Evolutionary conservation across 257 asterid species (phyloP).

Genomic region (Solanum paucissectum): DNA sequence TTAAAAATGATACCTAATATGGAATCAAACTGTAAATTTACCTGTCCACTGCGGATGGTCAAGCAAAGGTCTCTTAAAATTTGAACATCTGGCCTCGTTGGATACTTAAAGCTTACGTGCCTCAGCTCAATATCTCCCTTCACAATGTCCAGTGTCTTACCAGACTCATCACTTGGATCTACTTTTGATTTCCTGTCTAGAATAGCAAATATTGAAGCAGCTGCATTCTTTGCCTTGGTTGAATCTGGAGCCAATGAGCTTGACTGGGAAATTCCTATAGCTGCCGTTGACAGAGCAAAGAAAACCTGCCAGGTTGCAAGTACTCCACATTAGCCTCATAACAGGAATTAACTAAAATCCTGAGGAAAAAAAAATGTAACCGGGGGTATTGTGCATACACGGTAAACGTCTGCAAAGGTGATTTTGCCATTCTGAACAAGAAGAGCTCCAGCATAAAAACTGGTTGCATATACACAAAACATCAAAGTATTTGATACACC

Average conservation of each 20-base stretch:
- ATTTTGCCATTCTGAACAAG: conserved; percentile 62
- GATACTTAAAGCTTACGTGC: conserved; percentile 68
- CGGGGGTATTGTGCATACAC: conserved; percentile 30
- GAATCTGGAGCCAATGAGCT: conserved; percentile 88
- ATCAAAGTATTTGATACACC: conserved; percentile 50
- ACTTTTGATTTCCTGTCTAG: conserved; percentile 60
- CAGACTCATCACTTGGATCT: conserved; percentile 74
- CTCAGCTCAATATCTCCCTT: conserved; percentile 75
- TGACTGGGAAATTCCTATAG: conserved; percentile 75
- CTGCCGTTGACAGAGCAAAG: conserved; percentile 76
- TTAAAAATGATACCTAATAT: not conserved
- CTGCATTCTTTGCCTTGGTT: conserved; percentile 69
- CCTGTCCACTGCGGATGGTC: conserved; percentile 74
- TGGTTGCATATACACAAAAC: conserved; percentile 63
- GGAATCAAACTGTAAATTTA: not conserved
- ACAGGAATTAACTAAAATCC: not conserved
- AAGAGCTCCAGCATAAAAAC: conserved; percentile 85
- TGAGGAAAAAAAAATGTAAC: not conserved
- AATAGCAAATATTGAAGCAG: conserved; percentile 65
- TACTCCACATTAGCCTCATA: not conserved
- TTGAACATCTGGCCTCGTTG: conserved; percentile 69
- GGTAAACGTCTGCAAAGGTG: conserved; percentile 55
- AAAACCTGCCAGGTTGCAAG: conserved; percentile 47
- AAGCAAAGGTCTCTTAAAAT: conserved; percentile 53
- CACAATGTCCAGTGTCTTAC: conserved; percentile 47